Percentiles rank a stretch among this genome's conserved stretches.
Evolutionary conservation across 805 yeast genomes (phyloP).

Genomic region (Starmerella gropengiesseri): DNA sequence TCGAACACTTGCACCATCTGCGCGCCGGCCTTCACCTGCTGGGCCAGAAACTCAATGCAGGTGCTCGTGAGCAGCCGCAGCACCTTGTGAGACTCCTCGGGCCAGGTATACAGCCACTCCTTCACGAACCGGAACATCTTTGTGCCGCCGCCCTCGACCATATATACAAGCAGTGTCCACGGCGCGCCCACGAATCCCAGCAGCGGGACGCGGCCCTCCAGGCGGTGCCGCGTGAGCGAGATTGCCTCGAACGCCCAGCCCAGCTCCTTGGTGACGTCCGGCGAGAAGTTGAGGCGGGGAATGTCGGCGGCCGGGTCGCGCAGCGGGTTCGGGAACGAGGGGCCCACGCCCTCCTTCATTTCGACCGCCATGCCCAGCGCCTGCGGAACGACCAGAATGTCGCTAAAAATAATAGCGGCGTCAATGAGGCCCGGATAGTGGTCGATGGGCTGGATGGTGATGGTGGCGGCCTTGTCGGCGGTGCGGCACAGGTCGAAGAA

Average conservation of each 20-base stretch:
- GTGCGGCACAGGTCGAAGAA: constrained; percentile 93
- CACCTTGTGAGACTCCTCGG: constrained; percentile 57
- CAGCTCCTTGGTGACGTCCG: constrained; percentile 63
- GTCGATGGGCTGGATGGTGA: constrained; percentile 90
- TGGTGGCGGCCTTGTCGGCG: constrained; percentile 84
- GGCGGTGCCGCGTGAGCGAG: constrained; percentile 73
- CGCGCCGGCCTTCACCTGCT: constrained; percentile 95
- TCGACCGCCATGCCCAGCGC: constrained; percentile 94
- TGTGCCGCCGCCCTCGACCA: constrained; percentile 96
- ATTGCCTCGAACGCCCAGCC: constrained; percentile 96
- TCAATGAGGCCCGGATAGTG: constrained; percentile 83
- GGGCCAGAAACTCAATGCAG: constrained; percentile 84
- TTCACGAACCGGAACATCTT: constrained; percentile 82
- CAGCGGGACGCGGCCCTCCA: constrained; percentile 84
- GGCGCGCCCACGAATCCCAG: constrained; percentile 97
- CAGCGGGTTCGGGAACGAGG: constrained; percentile 80
- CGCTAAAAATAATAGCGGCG: constrained; percentile 94
- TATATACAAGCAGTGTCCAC: constrained; percentile 92
- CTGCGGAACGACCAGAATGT: constrained; percentile 91
- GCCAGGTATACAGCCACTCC: constrained; percentile 79
- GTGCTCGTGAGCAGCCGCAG: constrained; percentile 73
- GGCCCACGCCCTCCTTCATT: constrained; percentile 92
- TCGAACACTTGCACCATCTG: constrained; percentile 96
- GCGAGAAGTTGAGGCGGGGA: constrained; percentile 36
- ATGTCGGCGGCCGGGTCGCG: constrained; percentile 59